phyloP scores from a whole-genome alignment of 331 rosid genomes.

The Arachis monticola region DNA sequence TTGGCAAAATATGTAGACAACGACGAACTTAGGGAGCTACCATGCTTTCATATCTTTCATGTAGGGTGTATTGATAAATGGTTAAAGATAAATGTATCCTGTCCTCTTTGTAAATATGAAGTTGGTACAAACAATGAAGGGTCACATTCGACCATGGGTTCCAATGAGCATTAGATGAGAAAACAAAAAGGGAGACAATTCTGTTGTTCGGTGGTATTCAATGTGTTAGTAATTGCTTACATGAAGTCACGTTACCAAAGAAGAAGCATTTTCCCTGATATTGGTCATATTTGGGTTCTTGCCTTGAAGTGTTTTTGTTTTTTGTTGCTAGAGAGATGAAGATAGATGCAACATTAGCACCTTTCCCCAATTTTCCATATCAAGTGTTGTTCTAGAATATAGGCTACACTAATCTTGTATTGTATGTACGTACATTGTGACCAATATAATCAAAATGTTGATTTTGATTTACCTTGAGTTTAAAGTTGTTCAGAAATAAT shows the following conservation, averaged over 20 bases:
- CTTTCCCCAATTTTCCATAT: background rate
- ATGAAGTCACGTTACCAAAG: background rate
- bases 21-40: slow-evolving; percentile 73
- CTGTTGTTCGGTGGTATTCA: background rate
- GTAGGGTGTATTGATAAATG: slow-evolving; percentile 68
- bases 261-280: background rate
- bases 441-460: slow-evolving; percentile 26
- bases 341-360: slow-evolving; percentile 1
- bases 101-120: slow-evolving; percentile 67
- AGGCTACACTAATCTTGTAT: background rate
- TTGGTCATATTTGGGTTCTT: background rate
- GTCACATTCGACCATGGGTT: slow-evolving; percentile 39
- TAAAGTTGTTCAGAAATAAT: background rate
- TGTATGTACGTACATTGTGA: slow-evolving; percentile 8
- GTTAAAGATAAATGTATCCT: slow-evolving; percentile 66
- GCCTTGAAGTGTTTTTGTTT: slow-evolving; percentile 13
- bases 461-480: slow-evolving; percentile 22
- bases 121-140: slow-evolving; percentile 41
- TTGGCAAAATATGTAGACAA: slow-evolving; percentile 63
- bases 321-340: background rate
- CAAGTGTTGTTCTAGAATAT: slow-evolving; percentile 18
- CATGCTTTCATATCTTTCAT: slow-evolving; percentile 73
- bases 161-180: slow-evolving; percentile 40
- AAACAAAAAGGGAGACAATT: background rate
- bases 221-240: background rate